Percentiles rank a stretch among this genome's conserved stretches.
Conservation (phyloP, 306 rosid genomes). For the Cucurbita pepo region DNA sequence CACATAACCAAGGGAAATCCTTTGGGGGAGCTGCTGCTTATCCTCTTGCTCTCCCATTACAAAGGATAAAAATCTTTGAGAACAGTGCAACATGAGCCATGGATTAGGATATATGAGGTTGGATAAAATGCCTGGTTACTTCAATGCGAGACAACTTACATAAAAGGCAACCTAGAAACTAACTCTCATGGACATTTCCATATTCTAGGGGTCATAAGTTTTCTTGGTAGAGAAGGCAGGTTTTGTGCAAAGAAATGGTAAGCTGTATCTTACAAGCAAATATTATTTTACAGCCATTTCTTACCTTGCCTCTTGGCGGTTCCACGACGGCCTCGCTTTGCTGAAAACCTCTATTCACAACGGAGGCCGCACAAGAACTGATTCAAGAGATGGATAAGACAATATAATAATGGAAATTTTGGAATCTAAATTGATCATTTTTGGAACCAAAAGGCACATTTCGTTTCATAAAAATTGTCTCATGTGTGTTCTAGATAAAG, state of each 20-base stretch:
- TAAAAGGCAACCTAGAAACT: constrained; percentile 43
- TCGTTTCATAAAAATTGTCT: neutral
- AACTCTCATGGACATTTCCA: constrained; percentile 16
- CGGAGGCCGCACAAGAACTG: neutral
- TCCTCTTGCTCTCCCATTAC: constrained; percentile 36
- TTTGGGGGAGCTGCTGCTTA: constrained; percentile 25
- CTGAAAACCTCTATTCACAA: neutral
- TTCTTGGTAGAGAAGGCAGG: constrained; percentile 3
- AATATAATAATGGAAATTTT: neutral
- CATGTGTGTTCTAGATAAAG: constrained; percentile 13
- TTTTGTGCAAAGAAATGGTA: neutral
- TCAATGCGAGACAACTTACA: constrained; percentile 28
- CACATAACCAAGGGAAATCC: constrained; percentile 31
- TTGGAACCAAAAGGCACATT: neutral
- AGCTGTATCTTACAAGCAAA: neutral
- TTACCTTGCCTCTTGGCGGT: neutral
- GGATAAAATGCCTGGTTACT: constrained; percentile 15
- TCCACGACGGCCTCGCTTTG: neutral
- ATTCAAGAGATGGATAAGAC: neutral
- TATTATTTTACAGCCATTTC: neutral
- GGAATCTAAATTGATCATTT: neutral
- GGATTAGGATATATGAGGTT: constrained; percentile 18
- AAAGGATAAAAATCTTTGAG: neutral
- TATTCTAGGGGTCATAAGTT: constrained; percentile 17
- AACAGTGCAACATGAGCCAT: neutral